These are phyloP conservation scores for Sporothrix sp. DNA, from an alignment of 2,329 filamentous ascomycete species.

Conservation along the genomic window DNA sequence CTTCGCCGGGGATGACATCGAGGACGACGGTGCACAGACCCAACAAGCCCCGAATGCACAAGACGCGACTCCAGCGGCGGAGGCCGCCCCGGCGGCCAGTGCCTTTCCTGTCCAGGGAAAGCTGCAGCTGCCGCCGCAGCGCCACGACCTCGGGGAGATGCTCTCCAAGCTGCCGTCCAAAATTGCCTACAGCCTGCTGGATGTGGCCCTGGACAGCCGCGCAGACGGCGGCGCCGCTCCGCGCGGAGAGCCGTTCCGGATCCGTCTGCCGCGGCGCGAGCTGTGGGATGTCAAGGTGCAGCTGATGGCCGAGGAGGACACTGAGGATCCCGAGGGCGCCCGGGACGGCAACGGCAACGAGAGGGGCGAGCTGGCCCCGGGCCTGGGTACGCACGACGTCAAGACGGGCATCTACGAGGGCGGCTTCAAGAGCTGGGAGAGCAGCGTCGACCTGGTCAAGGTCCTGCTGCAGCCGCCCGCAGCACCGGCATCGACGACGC, in stretches of 20 bases:
- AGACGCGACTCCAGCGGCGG: constrained; percentile 11
- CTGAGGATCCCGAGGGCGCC: constrained; percentile 49
- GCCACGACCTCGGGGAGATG: constrained; percentile 41
- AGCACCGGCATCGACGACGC: constrained; percentile 17
- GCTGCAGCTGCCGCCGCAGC: constrained; percentile 45
- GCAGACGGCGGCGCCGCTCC: neutral
- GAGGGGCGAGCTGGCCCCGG: constrained; percentile 31
- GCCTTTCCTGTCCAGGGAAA: constrained; percentile 56
- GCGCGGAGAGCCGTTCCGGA: constrained; percentile 6
- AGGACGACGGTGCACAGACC: constrained; percentile 28
- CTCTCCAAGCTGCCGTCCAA: constrained; percentile 59
- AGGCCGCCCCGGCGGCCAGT: constrained; percentile 24
- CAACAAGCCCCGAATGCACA: too few relatives aligned
- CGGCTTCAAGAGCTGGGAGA: constrained; percentile 86
- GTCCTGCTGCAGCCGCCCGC: constrained; percentile 42
- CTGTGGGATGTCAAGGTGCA: constrained; percentile 75
- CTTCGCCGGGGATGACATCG: constrained; percentile 57
- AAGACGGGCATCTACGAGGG: constrained; percentile 77
- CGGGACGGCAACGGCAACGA: constrained; percentile 28
- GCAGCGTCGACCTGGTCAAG: constrained; percentile 68
- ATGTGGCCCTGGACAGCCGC: constrained; percentile 40
- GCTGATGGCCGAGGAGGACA: constrained; percentile 63
- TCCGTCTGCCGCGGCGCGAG: constrained; percentile 60
- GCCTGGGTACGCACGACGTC: constrained; percentile 61
- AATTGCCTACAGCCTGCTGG: constrained; percentile 56